These are phyloP conservation scores for Pinus taeda DNA, from an alignment of 75 land plant genomes.

Conservation along the genomic window DNA sequence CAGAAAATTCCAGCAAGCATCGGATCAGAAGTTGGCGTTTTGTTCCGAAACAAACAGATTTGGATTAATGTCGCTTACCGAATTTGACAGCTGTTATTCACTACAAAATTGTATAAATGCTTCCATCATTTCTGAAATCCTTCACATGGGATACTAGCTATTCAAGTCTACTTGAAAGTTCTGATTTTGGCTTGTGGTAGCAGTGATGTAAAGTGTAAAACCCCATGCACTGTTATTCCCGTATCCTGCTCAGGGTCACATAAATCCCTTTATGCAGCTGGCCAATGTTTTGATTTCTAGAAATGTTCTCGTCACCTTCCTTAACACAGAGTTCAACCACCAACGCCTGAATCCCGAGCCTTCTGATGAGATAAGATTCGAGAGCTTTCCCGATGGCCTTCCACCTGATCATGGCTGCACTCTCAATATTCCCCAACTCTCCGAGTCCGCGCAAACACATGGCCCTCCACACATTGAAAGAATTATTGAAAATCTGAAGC, in stretches of 20 bases:
- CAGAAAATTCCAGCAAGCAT: too few species aligned
- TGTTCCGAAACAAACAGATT: too few species aligned
- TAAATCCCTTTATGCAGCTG: not conserved
- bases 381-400: conserved; percentile 30
- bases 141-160: too few species aligned
- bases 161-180: too few species aligned
- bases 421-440: conserved; percentile 9
- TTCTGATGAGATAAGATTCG: conserved; percentile 9
- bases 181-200: too few species aligned
- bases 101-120: too few species aligned
- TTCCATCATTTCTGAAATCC: too few species aligned
- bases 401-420: conserved; percentile 13
- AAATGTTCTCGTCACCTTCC: not conserved
- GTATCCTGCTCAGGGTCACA: not conserved
- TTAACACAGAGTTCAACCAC: not conserved
- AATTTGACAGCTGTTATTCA: too few species aligned
- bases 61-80: too few species aligned
- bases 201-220: too few species aligned
- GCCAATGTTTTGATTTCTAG: not conserved
- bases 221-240: not conserved
- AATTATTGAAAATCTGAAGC: not conserved
- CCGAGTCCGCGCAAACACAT: not conserved
- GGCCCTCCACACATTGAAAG: not conserved
- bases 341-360: not conserved
- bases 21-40: too few species aligned